Base-by-base conservation (phyloP, 495 filamentous ascomycete species). In the Ascobolus immersus region DNA sequence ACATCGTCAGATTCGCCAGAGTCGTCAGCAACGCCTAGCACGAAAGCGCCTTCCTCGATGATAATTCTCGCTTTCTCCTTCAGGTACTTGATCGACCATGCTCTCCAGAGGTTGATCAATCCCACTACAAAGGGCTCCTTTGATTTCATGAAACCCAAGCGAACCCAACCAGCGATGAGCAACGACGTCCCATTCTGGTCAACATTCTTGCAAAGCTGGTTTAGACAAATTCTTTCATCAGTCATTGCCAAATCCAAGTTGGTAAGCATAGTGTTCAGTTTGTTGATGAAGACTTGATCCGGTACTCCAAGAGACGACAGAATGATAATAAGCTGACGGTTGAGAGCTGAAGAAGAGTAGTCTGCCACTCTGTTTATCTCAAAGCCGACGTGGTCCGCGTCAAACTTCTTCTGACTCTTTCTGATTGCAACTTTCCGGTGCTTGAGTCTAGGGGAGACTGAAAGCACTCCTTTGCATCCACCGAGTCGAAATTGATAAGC, bases 31-130 rank as follows among this genome's bases (percentile, higher is more conserved):
- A 76, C 77, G 10, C 86, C 86, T n/a, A 94, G 60, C 1, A 94
- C 55, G 43, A 81, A 84, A 14, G 86, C 82, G 0, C 84, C 77
- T 32, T 78, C 46, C 1, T 81, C 69, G 20, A 99, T 65, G 1
- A 65, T 54, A 35, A 99, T 79, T 34, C 67, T 73, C 0, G 89
- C 82, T 44, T 93, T 92, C 44, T 99, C 86, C 42, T 90, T 92
- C 9, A 99, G 62, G 19, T 68, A 56, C 37, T 81, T 82, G 38
- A 81, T 60, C 3, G 74, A 74, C 78, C 78, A 89, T 4, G 73
- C 61, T 41, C 68, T 61, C 79, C 79, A 90, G 1, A 86, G 55
- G 5, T 61, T 61, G 2, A 89, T 50, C 7, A 91, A 43, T 0
- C 74, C 79, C 26, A 64, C 65, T 27, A 81, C 52, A 46, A 93